Percentiles rank a stretch among this genome's conserved stretches.
phyloP scores from a whole-genome alignment of 148 eudicot species.

The Bassia scoparia region DNA sequence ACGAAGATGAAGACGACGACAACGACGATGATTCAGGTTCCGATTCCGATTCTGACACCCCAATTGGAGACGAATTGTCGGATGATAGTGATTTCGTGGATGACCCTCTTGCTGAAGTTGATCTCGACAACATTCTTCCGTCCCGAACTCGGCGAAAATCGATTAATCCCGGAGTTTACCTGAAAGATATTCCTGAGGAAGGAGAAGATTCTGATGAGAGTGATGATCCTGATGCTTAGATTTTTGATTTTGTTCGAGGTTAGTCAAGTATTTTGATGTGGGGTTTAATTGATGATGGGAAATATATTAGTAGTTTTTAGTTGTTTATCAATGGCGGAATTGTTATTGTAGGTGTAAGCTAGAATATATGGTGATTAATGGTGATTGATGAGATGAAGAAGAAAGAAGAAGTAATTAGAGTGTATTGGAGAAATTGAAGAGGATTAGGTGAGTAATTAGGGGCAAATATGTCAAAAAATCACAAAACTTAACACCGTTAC shows the following conservation, averaged over 20 bases:
- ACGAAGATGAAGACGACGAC: constrained; percentile 30
- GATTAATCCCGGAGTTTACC: constrained; percentile 36
- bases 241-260: background rate
- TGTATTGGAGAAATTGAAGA: too few relatives aligned
- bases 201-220: constrained; percentile 26
- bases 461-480: too few relatives aligned
- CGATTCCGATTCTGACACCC: constrained; percentile 28
- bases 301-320: background rate
- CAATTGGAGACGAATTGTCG: constrained; percentile 28
- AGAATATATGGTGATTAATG: constrained; percentile 7
- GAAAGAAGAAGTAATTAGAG: too few relatives aligned
- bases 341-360: background rate
- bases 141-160: constrained; percentile 61
- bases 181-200: constrained; percentile 24
- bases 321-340: background rate
- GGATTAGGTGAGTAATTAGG: too few relatives aligned
- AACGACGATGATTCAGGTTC: constrained; percentile 34
- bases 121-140: constrained; percentile 76
- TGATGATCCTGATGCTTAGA: constrained; percentile 46
- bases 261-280: background rate
- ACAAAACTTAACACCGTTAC: too few relatives aligned
- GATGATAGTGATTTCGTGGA: constrained; percentile 60
- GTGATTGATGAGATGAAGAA: too few relatives aligned
- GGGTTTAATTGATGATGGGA: background rate
- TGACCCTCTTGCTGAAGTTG: constrained; percentile 82